Percentiles rank a stretch among this genome's conserved stretches.
Evolutionary conservation across 345 rosid species (phyloP).

Genomic region (Pelargonium nanum): DNA sequence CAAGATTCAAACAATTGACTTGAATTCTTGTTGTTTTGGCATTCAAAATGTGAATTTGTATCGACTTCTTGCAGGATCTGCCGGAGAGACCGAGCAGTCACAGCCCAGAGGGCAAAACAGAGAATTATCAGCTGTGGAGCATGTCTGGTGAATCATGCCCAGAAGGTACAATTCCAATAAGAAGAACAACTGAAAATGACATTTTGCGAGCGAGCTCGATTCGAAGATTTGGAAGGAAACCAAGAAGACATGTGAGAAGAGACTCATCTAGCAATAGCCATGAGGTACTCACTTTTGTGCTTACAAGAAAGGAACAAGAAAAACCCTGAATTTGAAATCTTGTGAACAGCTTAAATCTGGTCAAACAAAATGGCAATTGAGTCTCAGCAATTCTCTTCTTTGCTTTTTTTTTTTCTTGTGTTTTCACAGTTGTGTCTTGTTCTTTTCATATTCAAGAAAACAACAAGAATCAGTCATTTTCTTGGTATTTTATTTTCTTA

Average conservation of each 20-base stretch:
- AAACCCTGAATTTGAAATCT: neutral
- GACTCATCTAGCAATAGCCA: slow-evolving; percentile 77
- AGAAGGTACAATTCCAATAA: slow-evolving; percentile 80
- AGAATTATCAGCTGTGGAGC: slow-evolving; percentile 70
- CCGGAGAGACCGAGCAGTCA: slow-evolving; percentile 60
- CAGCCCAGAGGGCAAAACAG: slow-evolving; percentile 17
- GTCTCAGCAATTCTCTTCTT: too few relatives aligned
- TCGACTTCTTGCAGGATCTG: slow-evolving; percentile 37
- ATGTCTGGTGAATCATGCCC: slow-evolving; percentile 72
- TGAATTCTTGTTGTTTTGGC: neutral
- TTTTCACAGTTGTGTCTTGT: too few relatives aligned
- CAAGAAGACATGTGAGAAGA: slow-evolving; percentile 49
- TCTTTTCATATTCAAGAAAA: neutral
- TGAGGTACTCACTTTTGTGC: too few relatives aligned
- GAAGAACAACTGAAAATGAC: slow-evolving; percentile 83
- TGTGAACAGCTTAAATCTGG: neutral
- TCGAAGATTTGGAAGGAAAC: slow-evolving; percentile 58
- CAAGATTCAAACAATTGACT: too few relatives aligned
- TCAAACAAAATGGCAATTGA: neutral
- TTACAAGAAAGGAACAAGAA: too few relatives aligned
- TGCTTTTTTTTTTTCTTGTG: slow-evolving; percentile 1
- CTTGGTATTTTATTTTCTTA: neutral
- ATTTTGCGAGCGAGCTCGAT: slow-evolving; percentile 67
- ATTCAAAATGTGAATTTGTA: neutral
- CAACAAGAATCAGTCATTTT: neutral